Evolutionary conservation across 257 asterid genomes (phyloP).

Genomic region (Solanum virginianum): DNA sequence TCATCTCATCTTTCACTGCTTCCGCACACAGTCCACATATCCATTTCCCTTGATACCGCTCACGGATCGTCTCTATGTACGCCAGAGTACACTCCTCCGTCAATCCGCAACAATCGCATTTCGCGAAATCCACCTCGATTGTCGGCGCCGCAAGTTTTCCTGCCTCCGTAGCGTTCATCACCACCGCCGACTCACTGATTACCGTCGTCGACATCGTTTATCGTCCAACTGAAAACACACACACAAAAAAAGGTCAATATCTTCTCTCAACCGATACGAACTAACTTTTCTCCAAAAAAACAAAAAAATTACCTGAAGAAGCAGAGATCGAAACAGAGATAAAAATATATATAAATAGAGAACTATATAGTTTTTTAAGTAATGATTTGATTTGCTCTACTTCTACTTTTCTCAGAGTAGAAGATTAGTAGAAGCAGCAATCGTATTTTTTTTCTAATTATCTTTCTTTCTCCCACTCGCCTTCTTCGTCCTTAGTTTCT

Average conservation of each 20-base stretch:
- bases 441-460: background rate
- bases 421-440: background rate
- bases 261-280: background rate
- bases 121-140: slow-evolving; percentile 29
- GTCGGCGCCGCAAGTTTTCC: background rate
- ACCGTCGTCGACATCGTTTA: slow-evolving; percentile 18
- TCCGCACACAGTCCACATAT: slow-evolving; percentile 52
- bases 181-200: slow-evolving; percentile 23
- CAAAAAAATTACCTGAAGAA: background rate
- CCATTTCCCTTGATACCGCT: slow-evolving; percentile 47
- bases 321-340: background rate
- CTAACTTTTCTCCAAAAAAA: background rate
- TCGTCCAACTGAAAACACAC: slow-evolving; percentile 2
- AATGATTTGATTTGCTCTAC: background rate
- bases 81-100: slow-evolving; percentile 53
- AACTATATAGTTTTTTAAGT: background rate
- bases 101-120: slow-evolving; percentile 50
- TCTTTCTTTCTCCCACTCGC: slow-evolving; percentile 28
- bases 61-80: slow-evolving; percentile 33
- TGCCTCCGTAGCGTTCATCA: slow-evolving; percentile 11
- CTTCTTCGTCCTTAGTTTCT: slow-evolving; percentile 21
- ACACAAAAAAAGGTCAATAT: background rate
- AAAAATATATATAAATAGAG: background rate
- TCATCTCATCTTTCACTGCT: slow-evolving; percentile 51
- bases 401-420: background rate